Evolutionary conservation across 352 stramenopile species (phyloP).

Genomic region (Phytophthora crassamura): DNA sequence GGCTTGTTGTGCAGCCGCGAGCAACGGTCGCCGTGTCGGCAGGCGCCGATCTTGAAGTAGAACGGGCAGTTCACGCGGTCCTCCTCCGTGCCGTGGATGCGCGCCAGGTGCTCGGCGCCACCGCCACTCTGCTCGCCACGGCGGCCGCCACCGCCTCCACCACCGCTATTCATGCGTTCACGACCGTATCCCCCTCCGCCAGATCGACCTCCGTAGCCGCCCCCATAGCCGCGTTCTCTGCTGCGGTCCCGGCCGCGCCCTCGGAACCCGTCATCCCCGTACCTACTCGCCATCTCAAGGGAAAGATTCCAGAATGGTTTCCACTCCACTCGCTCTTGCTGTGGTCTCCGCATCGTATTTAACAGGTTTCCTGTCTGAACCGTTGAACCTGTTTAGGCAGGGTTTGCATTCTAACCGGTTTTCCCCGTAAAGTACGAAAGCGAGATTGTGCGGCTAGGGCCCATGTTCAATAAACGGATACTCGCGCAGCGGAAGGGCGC

Average conservation of each 20-base stretch:
- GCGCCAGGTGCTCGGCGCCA: constrained; percentile 95
- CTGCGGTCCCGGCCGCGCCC: constrained; percentile 75
- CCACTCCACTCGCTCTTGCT: constrained; percentile 36
- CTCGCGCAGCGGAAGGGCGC: too few relatives aligned
- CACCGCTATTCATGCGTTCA: constrained; percentile 54
- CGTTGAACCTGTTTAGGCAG: background rate
- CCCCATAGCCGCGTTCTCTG: constrained; percentile 63
- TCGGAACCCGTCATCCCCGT: constrained; percentile 67
- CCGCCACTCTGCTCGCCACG: constrained; percentile 77
- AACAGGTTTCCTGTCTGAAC: background rate
- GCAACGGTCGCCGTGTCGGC: constrained; percentile 98
- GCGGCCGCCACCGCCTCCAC: constrained; percentile 50
- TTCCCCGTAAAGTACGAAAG: constrained; percentile 9
- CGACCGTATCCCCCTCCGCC: constrained; percentile 56
- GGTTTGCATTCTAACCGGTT: background rate
- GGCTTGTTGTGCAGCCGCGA: constrained; percentile 98
- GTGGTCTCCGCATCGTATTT: background rate
- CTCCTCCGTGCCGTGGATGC: constrained; percentile 98
- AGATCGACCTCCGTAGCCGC: constrained; percentile 48
- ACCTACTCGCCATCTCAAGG: constrained; percentile 63
- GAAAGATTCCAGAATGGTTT: constrained; percentile 55
- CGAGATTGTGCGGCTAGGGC: constrained; percentile 11
- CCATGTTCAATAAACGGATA: too few relatives aligned
- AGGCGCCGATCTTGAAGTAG: constrained; percentile 99
- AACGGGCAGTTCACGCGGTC: constrained; percentile 99